These are phyloP conservation scores for Aspergillus pseudonomiae DNA, from an alignment of 2,329 filamentous ascomycete species.

Conservation along the genomic window DNA sequence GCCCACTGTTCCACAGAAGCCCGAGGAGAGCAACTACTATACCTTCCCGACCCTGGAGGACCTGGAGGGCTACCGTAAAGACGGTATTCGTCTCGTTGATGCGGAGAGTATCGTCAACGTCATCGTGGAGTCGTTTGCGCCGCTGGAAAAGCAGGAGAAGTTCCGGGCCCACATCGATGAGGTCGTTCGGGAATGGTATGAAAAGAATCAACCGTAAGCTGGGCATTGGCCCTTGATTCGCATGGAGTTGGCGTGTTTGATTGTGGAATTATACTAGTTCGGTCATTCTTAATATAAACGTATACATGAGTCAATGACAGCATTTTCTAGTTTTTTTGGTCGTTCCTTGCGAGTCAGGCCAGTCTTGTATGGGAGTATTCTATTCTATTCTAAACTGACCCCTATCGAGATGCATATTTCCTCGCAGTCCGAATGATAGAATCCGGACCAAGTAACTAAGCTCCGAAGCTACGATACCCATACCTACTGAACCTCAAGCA, in stretches of 20 bases:
- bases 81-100: not conserved
- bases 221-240: not conserved
- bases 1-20: not conserved
- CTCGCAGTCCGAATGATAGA: too few species aligned
- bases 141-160: not conserved
- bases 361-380: too few species aligned
- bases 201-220: not conserved
- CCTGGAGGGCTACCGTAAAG: not conserved
- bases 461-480: too few species aligned
- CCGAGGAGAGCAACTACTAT: not conserved
- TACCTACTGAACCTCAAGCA: too few species aligned
- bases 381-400: too few species aligned
- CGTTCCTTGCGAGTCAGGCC: too few species aligned
- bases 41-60: not conserved
- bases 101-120: slow-evolving; percentile 1
- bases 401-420: too few species aligned
- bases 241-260: not conserved
- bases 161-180: not conserved
- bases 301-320: not conserved
- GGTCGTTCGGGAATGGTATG: slow-evolving; percentile 8
- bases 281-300: not conserved
- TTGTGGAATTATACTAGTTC: too few species aligned
- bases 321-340: not conserved
- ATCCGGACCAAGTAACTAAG: too few species aligned
- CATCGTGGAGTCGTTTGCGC: slow-evolving; percentile 12